Percentiles rank a stretch among this genome's conserved stretches.
phyloP scores from a whole-genome alignment of 2,329 filamentous ascomycete genomes.

The Onygenales sp. region DNA sequence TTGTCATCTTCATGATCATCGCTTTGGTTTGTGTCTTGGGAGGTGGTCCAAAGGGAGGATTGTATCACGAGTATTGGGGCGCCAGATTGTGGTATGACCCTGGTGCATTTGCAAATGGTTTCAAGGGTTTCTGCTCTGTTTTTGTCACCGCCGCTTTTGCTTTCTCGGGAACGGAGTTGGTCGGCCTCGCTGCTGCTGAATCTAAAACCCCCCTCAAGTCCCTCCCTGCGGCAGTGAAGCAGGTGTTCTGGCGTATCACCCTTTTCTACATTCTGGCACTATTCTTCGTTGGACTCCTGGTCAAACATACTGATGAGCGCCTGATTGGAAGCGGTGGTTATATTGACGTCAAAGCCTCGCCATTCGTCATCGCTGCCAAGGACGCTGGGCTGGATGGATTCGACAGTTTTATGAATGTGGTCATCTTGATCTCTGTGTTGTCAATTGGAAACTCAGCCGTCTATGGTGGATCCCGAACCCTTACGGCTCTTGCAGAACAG shows the following conservation, averaged over 20 bases:
- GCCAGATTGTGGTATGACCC: conserved; percentile 32
- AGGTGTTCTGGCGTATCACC: conserved; percentile 43
- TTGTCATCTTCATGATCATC: conserved; percentile 79
- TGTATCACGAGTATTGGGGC: conserved; percentile 19
- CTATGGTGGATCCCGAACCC: conserved; percentile 48
- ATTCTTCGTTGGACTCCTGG: conserved; percentile 37
- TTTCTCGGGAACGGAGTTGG: conserved; percentile 47
- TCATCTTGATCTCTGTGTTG: conserved; percentile 54
- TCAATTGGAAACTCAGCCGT: conserved; percentile 51
- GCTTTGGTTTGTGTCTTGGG: conserved; percentile 55
- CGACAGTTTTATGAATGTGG: conserved; percentile 57
- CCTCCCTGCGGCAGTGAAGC: conserved; percentile 39
- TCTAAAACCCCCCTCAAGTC: conserved; percentile 43
- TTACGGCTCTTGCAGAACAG: conserved; percentile 43
- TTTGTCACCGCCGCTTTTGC: conserved; percentile 49
- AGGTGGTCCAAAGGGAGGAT: conserved; percentile 29
- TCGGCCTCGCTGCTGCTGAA: conserved; percentile 45
- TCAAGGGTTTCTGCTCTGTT: conserved; percentile 47
- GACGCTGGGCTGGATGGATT: conserved; percentile 52
- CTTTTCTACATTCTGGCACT: conserved; percentile 41
- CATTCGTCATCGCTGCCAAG: conserved; percentile 57
- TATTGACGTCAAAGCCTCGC: conserved; percentile 42
- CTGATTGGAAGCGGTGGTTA: conserved; percentile 30
- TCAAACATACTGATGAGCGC: conserved; percentile 29
- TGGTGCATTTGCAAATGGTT: conserved; percentile 39